Evolutionary conservation across 306 rosid genomes (phyloP), one percentile per base, ranked within the genome.

Genomic region (Vigna nakashimae): DNA sequence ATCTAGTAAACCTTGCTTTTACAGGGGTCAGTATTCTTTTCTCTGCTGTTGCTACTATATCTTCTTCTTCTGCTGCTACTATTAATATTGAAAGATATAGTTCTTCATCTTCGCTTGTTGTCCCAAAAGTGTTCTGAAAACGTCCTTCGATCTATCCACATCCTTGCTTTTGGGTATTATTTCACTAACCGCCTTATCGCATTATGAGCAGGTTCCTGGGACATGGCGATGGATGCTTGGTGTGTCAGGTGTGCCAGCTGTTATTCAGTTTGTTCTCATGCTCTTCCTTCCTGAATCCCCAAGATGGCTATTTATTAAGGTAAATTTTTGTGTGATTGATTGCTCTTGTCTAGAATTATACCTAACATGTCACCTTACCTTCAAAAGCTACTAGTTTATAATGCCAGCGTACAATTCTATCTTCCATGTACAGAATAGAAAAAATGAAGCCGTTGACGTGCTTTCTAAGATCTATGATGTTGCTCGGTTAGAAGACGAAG

Each of bases 141-240:
- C 52, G 53, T 22, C 56, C 73, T 15, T 32, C 46, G 16, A 51
- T 62, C 17, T 63, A 12, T 62, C 40, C 18, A 42, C 18, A 2
- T 28, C 6, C 57, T 65, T 52, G 22, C 59, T 52, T 79, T 50
- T 53, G 36, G 16, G 43, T 38, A 26, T 40, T 59, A 18, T 42
- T 73, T 78, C 45, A 45, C 62, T 55, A 11, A 51, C 55, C 65
- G 5, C 68, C 57, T 87, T 15, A 52, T 69, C 36, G 45, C 45
- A 53, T 67, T 20, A 3, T 8, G 59, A 53, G 32, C 82, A 90
- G 93, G 94, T 91, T 80, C 97, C 98, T 3, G 98, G 98, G 60
- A 93, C 98, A 26, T 93, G 98, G 98, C 84, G 98, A 72, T 93
- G 98, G 98, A 91, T 93, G 98, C 94, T 93, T 42, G 98, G 98